Percentiles rank a stretch among this genome's conserved stretches.
These are phyloP conservation scores for Funneliformis geosporum DNA, from an alignment of 192 early-diverging fungal species.

Conservation along the genomic window DNA sequence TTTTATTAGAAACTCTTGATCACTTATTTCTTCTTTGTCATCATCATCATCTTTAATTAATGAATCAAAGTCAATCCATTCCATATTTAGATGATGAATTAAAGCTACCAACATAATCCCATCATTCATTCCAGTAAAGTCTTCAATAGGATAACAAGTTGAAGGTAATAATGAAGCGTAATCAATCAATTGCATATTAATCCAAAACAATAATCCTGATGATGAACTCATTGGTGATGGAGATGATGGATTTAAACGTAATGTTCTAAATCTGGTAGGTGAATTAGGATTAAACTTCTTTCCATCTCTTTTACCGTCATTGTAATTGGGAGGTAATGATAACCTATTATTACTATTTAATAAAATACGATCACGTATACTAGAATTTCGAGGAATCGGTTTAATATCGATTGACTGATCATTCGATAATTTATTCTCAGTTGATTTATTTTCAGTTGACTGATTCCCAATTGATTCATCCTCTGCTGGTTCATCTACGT, in stretches of 20 bases:
- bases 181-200: conserved; percentile 30
- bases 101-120: conserved; percentile 22
- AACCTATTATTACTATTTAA: neutral
- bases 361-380: neutral
- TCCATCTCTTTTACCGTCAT: neutral
- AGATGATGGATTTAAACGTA: conserved; percentile 11
- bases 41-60: conserved; percentile 1
- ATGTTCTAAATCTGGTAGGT: conserved; percentile 17
- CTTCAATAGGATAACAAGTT: conserved; percentile 22
- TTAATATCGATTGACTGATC: neutral
- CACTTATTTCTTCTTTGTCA: neutral
- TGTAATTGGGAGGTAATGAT: conserved; percentile 13
- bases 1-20: conserved; percentile 7
- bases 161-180: conserved; percentile 6
- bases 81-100: conserved; percentile 24
- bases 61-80: conserved; percentile 29
- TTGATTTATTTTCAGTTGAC: neutral
- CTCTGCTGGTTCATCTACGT: too few species aligned
- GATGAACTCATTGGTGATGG: conserved; percentile 14
- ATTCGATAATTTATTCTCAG: neutral
- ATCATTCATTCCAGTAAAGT: conserved; percentile 29
- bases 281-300: neutral
- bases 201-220: conserved; percentile 27
- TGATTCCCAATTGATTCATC: neutral
- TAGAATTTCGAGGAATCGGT: neutral